Evolutionary conservation across 768 basidiomycete genomes (phyloP).

Genomic region (Chalciporus chontae): DNA sequence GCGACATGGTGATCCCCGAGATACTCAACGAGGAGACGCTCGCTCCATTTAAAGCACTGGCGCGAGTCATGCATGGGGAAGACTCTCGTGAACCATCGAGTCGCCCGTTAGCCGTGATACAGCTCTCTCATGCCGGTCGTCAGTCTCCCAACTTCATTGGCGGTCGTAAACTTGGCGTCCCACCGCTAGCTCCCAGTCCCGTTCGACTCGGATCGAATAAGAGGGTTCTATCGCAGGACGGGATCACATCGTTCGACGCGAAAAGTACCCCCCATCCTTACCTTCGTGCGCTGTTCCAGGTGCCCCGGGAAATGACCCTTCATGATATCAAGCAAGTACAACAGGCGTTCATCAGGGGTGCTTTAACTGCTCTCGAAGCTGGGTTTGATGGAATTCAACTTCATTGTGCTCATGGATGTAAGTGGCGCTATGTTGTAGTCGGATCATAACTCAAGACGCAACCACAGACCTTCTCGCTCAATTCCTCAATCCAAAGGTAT

Average conservation of each 20-base stretch:
- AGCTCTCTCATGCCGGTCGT: constrained; percentile 79
- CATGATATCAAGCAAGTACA: constrained; percentile 62
- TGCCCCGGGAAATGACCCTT: constrained; percentile 54
- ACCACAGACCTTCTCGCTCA: constrained; percentile 69
- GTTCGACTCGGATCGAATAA: constrained; percentile 43
- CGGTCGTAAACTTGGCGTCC: constrained; percentile 55
- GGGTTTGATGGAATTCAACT: constrained; percentile 88
- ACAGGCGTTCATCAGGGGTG: constrained; percentile 62
- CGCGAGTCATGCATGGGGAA: constrained; percentile 46
- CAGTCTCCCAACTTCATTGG: constrained; percentile 76
- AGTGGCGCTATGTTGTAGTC: constrained; percentile 28
- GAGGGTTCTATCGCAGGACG: constrained; percentile 5
- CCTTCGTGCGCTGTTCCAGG: constrained; percentile 54
- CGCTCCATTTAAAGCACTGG: constrained; percentile 48
- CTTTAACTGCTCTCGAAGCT: constrained; percentile 54
- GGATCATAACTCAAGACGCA: background rate
- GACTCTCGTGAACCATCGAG: constrained; percentile 6
- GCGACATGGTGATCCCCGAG: constrained; percentile 63
- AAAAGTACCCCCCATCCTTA: constrained; percentile 19
- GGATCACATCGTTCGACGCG: constrained; percentile 1
- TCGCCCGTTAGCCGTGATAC: constrained; percentile 61
- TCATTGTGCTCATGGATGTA: constrained; percentile 85
- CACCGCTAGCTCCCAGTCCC: constrained; percentile 72
- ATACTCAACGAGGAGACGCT: constrained; percentile 40
- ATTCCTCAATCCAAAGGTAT: constrained; percentile 72